These are phyloP conservation scores for Venturia effusa DNA, from an alignment of 2,329 filamentous ascomycete genomes.

Conservation along the genomic window DNA sequence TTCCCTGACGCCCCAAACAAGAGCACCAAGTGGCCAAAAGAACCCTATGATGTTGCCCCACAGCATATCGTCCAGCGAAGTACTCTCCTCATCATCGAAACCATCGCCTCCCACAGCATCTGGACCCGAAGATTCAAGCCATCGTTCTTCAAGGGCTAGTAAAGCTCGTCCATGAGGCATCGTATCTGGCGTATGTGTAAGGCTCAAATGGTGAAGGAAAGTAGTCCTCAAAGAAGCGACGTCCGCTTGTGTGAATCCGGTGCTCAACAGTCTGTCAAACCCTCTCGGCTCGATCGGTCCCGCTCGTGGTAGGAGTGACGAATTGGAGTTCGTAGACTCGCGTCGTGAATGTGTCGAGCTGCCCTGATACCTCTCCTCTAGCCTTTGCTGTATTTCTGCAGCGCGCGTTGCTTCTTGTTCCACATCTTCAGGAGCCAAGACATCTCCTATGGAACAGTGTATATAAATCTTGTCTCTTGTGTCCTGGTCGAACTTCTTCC, in stretches of 20 bases:
- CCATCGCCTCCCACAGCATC: slow-evolving; percentile 28
- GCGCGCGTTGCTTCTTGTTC: slow-evolving; percentile 47
- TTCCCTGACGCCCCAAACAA: slow-evolving; percentile 72
- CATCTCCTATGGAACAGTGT: slow-evolving; percentile 83
- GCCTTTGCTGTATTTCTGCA: slow-evolving; percentile 27
- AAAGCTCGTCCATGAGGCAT: slow-evolving; percentile 73
- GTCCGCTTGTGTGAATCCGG: slow-evolving; percentile 75
- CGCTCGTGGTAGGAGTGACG: slow-evolving; percentile 25
- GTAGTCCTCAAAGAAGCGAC: slow-evolving; percentile 77
- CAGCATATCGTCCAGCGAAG: slow-evolving; percentile 72
- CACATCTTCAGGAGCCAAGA: slow-evolving; percentile 58
- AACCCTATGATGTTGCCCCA: slow-evolving; percentile 86
- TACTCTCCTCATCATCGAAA: slow-evolving; percentile 35
- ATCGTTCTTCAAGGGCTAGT: slow-evolving; percentile 72
- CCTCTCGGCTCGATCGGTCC: slow-evolving; percentile 48
- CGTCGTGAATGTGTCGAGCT: background rate
- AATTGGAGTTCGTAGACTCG: background rate
- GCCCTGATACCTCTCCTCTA: slow-evolving; percentile 16
- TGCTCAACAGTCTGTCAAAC: slow-evolving; percentile 73
- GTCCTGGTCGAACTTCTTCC: background rate
- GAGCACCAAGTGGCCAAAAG: slow-evolving; percentile 82
- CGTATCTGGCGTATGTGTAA: slow-evolving; percentile 75
- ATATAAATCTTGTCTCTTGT: slow-evolving; percentile 58
- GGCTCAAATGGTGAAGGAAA: slow-evolving; percentile 74
- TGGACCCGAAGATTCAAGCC: slow-evolving; percentile 61